phyloP scores from a whole-genome alignment of 2,329 filamentous ascomycete genomes.

The Penicillium digitatum region DNA sequence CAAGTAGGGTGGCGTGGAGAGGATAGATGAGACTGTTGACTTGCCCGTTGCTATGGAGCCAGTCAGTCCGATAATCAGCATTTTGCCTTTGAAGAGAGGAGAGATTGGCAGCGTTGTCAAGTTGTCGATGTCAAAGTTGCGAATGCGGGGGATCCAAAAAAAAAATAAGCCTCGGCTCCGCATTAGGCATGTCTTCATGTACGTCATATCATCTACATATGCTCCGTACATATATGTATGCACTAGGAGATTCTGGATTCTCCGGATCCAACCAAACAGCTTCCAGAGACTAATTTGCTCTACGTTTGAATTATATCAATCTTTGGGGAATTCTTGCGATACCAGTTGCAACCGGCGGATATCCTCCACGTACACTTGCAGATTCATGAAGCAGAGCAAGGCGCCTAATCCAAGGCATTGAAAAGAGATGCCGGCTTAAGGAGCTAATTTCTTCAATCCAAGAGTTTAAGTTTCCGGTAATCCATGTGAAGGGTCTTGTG shows the following conservation, averaged over 20 bases:
- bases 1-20: slow-evolving; percentile 74
- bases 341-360: background rate
- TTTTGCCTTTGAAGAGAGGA: slow-evolving; percentile 37
- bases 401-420: background rate
- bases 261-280: background rate
- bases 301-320: background rate
- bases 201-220: background rate
- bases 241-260: background rate
- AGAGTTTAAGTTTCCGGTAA: slow-evolving; percentile 28
- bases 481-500: slow-evolving; percentile 32
- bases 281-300: background rate
- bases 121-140: background rate
- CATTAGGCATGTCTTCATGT: background rate
- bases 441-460: background rate
- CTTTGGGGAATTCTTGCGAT: background rate
- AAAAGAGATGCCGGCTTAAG: background rate
- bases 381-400: background rate
- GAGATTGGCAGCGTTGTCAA: background rate
- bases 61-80: slow-evolving; percentile 94
- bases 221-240: background rate
- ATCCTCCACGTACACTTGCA: background rate
- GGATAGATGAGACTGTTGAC: slow-evolving; percentile 84
- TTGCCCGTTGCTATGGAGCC: slow-evolving; percentile 98
- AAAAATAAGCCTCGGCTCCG: slow-evolving; percentile 22
- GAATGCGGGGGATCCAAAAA: slow-evolving; percentile 27